A percentile compares a stretch with the other conserved stretches of the same genome.
phyloP scores from a whole-genome alignment of 352 stramenopile species.

The Pythium brachiatum region DNA sequence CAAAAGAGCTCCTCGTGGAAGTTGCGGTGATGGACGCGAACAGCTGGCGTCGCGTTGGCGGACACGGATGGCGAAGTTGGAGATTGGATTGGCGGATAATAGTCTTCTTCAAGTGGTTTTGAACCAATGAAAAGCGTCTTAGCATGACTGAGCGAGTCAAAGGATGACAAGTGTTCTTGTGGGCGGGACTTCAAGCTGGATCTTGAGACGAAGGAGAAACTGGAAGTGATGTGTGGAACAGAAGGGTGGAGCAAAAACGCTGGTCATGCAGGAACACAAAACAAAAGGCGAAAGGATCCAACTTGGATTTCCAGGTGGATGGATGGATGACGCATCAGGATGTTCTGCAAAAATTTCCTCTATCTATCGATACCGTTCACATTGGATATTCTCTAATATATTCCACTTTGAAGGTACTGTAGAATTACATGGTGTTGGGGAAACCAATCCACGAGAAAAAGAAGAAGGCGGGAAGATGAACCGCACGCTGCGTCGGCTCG shows the following conservation, averaged over 20 bases:
- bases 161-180: background rate
- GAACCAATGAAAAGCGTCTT: slow-evolving; percentile 10
- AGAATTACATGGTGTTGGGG: background rate
- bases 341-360: background rate
- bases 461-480: slow-evolving; percentile 24
- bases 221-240: background rate
- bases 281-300: slow-evolving; percentile 2
- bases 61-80: background rate
- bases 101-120: background rate
- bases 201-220: background rate
- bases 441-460: slow-evolving; percentile 5
- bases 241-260: slow-evolving; percentile 1
- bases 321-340: too few species aligned
- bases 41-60: background rate
- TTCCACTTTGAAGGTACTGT: background rate
- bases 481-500: slow-evolving; percentile 30
- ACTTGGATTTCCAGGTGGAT: too few species aligned
- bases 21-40: slow-evolving; percentile 3
- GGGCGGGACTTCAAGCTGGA: background rate
- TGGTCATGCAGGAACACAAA: slow-evolving; percentile 2
- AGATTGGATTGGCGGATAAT: slow-evolving; percentile 6
- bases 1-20: slow-evolving; percentile 6
- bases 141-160: background rate
- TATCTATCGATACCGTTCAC: background rate
- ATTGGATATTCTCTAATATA: background rate